These are phyloP conservation scores for Ceriops zippeliana DNA, from an alignment of 345 rosid genomes.

Conservation along the genomic window DNA sequence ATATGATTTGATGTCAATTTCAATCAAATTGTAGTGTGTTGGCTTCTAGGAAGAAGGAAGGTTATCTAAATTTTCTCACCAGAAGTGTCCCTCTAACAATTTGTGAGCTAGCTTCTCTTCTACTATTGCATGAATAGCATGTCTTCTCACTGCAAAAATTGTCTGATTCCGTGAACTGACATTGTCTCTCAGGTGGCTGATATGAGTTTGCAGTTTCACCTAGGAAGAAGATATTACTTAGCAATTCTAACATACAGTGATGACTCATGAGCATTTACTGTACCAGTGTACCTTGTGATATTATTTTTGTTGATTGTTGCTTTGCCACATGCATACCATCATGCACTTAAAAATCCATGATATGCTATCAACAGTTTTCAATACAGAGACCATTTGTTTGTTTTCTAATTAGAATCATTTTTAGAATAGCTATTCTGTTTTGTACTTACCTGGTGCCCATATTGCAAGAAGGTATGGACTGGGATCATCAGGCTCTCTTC, in stretches of 20 bases:
- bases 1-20: conserved; percentile 5
- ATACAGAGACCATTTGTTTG: neutral
- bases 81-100: conserved; percentile 83
- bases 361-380: neutral
- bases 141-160: conserved; percentile 51
- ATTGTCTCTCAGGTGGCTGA: conserved; percentile 52
- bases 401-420: neutral
- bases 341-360: neutral
- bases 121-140: conserved; percentile 71
- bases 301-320: neutral
- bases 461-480: conserved; percentile 84
- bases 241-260: neutral
- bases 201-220: conserved; percentile 85
- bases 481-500: conserved; percentile 80
- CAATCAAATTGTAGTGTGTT: too few relatives aligned
- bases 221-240: conserved; percentile 16
- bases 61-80: conserved; percentile 43
- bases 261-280: too few relatives aligned
- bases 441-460: conserved; percentile 87
- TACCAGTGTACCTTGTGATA: too few relatives aligned
- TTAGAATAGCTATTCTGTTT: neutral
- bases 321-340: neutral
- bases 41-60: too few relatives aligned
- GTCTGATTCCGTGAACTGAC: conserved; percentile 47
- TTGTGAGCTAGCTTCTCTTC: conserved; percentile 65